Percentiles rank a stretch among this genome's conserved stretches.
phyloP scores from a whole-genome alignment of 192 early-diverging fungal genomes.

The Coemansia pectinata region DNA sequence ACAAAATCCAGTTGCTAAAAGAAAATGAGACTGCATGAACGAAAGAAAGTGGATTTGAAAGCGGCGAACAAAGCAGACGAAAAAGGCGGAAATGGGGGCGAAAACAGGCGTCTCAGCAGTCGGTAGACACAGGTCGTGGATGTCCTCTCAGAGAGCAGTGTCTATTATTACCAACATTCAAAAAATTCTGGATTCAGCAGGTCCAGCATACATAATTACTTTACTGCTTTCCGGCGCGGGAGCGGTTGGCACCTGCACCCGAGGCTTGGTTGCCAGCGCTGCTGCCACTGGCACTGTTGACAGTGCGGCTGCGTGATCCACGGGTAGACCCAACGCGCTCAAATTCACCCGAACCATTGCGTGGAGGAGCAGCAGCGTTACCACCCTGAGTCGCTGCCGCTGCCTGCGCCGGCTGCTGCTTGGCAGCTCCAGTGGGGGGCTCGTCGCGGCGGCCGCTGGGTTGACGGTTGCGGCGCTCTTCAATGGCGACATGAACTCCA shows the following conservation, averaged over 20 bases:
- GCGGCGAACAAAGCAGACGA: too few species aligned
- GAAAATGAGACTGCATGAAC: too few species aligned
- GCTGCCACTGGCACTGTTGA: slow-evolving; percentile 10
- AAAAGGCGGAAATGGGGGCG: neutral
- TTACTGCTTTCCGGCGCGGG: slow-evolving; percentile 41
- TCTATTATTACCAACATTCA: neutral
- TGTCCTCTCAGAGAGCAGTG: neutral
- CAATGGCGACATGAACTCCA: slow-evolving; percentile 21
- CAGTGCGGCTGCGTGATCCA: slow-evolving; percentile 46
- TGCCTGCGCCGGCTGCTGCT: slow-evolving; percentile 10
- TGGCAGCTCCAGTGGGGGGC: slow-evolving; percentile 10
- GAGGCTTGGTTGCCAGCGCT: slow-evolving; percentile 7
- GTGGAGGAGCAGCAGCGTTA: slow-evolving; percentile 1
- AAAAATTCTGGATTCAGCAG: neutral
- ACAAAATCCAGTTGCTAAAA: too few species aligned
- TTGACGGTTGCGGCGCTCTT: slow-evolving; percentile 48
- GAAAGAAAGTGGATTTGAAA: too few species aligned
- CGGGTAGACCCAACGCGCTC: slow-evolving; percentile 46
- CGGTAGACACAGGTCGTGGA: too few species aligned
- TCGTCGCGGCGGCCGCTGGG: slow-evolving; percentile 36
- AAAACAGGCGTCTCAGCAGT: neutral
- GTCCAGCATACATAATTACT: neutral
- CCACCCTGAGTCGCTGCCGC: neutral
- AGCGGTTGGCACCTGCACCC: slow-evolving; percentile 1
- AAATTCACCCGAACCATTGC: slow-evolving; percentile 46